phyloP scores from a whole-genome alignment of 768 basidiomycete species.

The Macrolepiota fuliginosa region DNA sequence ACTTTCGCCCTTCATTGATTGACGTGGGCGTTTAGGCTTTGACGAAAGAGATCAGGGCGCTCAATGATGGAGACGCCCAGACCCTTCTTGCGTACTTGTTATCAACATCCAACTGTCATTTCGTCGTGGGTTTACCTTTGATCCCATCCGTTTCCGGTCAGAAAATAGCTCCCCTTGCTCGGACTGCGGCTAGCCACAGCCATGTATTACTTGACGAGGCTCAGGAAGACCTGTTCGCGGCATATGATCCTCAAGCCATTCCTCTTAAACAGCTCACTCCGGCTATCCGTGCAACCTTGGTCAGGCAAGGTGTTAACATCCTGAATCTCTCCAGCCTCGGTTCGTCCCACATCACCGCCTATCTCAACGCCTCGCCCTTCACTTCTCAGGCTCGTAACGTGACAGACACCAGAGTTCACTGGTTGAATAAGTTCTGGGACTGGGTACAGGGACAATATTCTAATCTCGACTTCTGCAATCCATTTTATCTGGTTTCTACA shows the following conservation, averaged over 20 bases:
- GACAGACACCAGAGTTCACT: constrained; percentile 21
- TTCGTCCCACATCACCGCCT: constrained; percentile 24
- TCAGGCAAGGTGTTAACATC: constrained; percentile 16
- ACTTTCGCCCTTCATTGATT: neutral
- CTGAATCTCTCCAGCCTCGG: constrained; percentile 32
- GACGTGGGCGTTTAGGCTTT: neutral
- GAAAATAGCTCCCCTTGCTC: constrained; percentile 18
- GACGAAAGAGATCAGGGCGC: neutral
- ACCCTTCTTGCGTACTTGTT: constrained; percentile 33
- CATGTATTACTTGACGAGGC: constrained; percentile 27
- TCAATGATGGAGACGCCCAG: neutral
- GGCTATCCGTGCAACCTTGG: constrained; percentile 21
- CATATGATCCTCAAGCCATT: constrained; percentile 31
- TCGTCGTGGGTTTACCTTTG: constrained; percentile 36
- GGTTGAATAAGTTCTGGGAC: constrained; percentile 42
- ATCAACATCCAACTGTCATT: constrained; percentile 25
- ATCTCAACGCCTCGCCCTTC: constrained; percentile 20
- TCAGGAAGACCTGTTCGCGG: constrained; percentile 25
- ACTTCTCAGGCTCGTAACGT: neutral
- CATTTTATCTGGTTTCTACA: constrained; percentile 33
- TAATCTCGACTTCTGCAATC: constrained; percentile 5
- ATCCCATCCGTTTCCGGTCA: constrained; percentile 25
- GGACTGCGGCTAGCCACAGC: neutral
- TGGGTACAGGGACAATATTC: constrained; percentile 32
- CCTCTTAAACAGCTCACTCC: constrained; percentile 25